A percentile compares a stretch with the other conserved stretches of the same genome.
Evolutionary conservation across 2,329 filamentous ascomycete species (phyloP).

Genomic region (Pseudocercospora musae): DNA sequence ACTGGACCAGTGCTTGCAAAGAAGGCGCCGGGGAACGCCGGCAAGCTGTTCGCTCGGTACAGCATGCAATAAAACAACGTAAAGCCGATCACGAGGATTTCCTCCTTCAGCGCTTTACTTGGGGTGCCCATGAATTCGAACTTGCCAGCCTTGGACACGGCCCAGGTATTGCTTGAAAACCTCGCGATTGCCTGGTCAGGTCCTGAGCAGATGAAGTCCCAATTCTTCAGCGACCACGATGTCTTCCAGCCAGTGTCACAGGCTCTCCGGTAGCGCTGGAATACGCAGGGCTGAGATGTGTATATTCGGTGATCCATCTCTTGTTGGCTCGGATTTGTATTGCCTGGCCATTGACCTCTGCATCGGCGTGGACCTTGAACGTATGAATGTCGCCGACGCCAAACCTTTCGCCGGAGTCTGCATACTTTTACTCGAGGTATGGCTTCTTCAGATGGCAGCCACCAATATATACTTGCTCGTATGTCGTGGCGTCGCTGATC

Average conservation of each 20-base stretch:
- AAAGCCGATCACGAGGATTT: slow-evolving; percentile 7
- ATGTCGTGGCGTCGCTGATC: slow-evolving; percentile 3
- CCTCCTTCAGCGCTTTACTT: slow-evolving; percentile 7
- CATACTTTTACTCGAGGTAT: slow-evolving; percentile 8
- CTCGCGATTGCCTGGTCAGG: slow-evolving; percentile 6
- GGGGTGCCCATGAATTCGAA: slow-evolving; percentile 10
- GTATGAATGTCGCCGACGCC: slow-evolving; percentile 7
- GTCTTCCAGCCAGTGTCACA: slow-evolving; percentile 6
- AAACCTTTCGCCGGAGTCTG: neutral
- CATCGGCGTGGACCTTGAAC: slow-evolving; percentile 11
- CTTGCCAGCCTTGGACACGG: slow-evolving; percentile 6
- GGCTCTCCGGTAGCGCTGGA: neutral
- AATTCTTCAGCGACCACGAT: slow-evolving; percentile 5
- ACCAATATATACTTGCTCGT: neutral
- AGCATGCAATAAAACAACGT: slow-evolving; percentile 12
- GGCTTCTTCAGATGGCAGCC: slow-evolving; percentile 5
- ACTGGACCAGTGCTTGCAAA: slow-evolving; percentile 4
- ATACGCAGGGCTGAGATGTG: slow-evolving; percentile 6
- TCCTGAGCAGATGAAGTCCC: slow-evolving; percentile 11
- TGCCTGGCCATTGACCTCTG: neutral
- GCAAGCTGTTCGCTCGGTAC: neutral
- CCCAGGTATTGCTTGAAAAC: slow-evolving; percentile 12
- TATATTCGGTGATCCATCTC: slow-evolving; percentile 8
- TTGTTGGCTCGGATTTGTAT: slow-evolving; percentile 9
- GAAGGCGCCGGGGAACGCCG: slow-evolving; percentile 7